phyloP scores from a whole-genome alignment of 768 basidiomycete species.

The Auricularia cornea region DNA sequence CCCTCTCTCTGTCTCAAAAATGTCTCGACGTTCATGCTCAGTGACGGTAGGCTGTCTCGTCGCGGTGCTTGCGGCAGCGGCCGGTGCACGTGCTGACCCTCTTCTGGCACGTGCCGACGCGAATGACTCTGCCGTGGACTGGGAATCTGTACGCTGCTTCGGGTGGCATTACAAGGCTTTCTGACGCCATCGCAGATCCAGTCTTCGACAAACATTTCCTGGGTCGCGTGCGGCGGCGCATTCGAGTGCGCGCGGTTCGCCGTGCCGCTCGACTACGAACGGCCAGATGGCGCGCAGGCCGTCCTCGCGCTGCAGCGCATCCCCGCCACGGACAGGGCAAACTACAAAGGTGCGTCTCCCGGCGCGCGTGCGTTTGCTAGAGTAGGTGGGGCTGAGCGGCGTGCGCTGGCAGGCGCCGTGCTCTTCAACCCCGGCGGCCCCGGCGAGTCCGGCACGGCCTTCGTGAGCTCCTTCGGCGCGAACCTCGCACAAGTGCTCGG shows the following conservation, averaged over 20 bases:
- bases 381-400: not conserved
- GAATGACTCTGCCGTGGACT: too few relatives aligned
- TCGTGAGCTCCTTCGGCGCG: not conserved
- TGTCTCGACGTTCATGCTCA: too few relatives aligned
- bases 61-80: too few relatives aligned
- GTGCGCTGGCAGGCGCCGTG: not conserved
- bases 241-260: not conserved
- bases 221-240: not conserved
- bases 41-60: too few relatives aligned
- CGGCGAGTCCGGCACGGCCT: not conserved
- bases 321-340: not conserved
- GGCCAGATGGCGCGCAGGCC: constrained; percentile 29
- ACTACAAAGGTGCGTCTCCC: not conserved
- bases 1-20: too few relatives aligned
- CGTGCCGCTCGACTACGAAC: constrained; percentile 38
- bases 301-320: constrained; percentile 27
- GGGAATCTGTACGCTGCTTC: too few relatives aligned
- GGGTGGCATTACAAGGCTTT: too few relatives aligned
- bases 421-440: not conserved
- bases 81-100: too few relatives aligned
- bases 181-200: not conserved
- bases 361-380: not conserved
- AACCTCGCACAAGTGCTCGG: not conserved
- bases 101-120: too few relatives aligned
- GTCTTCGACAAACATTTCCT: not conserved